These are phyloP conservation scores for Endocalyx cinctus DNA, from an alignment of 2,329 filamentous ascomycete species.

Conservation along the genomic window DNA sequence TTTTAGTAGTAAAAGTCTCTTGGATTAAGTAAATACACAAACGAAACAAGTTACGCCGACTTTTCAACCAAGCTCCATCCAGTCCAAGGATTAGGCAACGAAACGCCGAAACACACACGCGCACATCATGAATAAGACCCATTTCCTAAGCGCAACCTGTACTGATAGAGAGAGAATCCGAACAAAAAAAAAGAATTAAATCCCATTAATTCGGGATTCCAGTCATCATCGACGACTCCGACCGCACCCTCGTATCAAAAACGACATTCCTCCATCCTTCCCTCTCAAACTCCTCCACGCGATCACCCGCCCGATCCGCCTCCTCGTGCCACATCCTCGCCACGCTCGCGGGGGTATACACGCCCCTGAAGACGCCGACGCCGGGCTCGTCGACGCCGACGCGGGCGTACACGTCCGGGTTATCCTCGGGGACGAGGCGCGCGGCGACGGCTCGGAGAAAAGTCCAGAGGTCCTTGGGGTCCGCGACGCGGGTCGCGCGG, in stretches of 20 bases:
- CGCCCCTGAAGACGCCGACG: slow-evolving; percentile 66
- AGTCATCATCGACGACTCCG: too few relatives aligned
- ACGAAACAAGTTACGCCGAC: too few relatives aligned
- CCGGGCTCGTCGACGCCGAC: slow-evolving; percentile 61
- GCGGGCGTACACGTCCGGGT: slow-evolving; percentile 71
- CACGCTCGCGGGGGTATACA: slow-evolving; percentile 85
- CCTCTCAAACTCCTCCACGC: slow-evolving; percentile 66
- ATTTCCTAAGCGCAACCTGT: too few relatives aligned
- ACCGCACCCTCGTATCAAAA: slow-evolving; percentile 63
- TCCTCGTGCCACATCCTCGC: slow-evolving; percentile 88
- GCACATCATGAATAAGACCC: too few relatives aligned
- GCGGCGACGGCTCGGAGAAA: slow-evolving; percentile 82
- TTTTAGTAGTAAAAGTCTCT: too few relatives aligned
- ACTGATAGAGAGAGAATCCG: too few relatives aligned
- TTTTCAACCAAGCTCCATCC: too few relatives aligned
- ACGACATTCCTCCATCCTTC: slow-evolving; percentile 81
- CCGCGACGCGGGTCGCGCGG: slow-evolving; percentile 76
- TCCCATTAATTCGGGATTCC: too few relatives aligned
- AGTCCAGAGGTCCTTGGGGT: slow-evolving; percentile 73
- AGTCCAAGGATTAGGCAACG: too few relatives aligned
- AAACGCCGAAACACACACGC: too few relatives aligned
- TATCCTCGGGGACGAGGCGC: slow-evolving; percentile 64
- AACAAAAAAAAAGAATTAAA: too few relatives aligned
- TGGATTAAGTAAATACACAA: too few relatives aligned
- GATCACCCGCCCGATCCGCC: slow-evolving; percentile 63